Base-by-base conservation (phyloP, 805 yeast species). In the Metschnikowia koreensis region DNA sequence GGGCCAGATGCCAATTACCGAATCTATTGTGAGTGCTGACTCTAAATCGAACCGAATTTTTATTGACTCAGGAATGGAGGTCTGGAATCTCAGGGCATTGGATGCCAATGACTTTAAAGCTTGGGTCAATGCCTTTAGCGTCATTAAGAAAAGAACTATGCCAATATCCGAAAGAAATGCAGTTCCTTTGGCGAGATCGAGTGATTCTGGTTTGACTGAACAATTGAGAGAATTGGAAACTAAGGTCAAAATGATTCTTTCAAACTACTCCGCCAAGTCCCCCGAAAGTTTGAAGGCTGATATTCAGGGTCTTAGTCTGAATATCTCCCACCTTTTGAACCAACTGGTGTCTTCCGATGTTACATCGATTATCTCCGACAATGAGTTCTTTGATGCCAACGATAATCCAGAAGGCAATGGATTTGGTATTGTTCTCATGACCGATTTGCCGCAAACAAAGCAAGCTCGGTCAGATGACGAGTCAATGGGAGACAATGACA, bases 31-130 rank as follows among this genome's bases (percentile, higher is more conserved):
- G 1, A 81, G 92, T 51, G 96, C 96, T 0, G 86, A 86, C 60
- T 76, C 81, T 27, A 80, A 80, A 51, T 81, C 82, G 26, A 71
- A 81, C 48, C 86, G 88, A 61, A 83, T 94, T 41, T 83, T 86
- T 43, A 80, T 94, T 52, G 97, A 94, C 66, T 90, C 97, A 0
- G 98, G 98, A 2, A 84, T 93, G 83, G 98, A 93, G 66, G 84
- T 88, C 9, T 93, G 98, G 98, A 83, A 82, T 38, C 74, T 93
- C 54, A 89, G 87, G 60, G 88, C 97, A 0, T 70, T 76, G 44
- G 82, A 76, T 51, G 68, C 69, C 10, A 74, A 77, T 7, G 92
- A 87, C 57, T 94, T 90, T 79, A 79, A 82, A 36, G 75, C 81
- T 6, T 94, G 99, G 99, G 81, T 87, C 12, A 78, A 83, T 47